These are phyloP conservation scores for Phallus indusiatus DNA, from an alignment of 768 basidiomycete species.

Conservation along the genomic window DNA sequence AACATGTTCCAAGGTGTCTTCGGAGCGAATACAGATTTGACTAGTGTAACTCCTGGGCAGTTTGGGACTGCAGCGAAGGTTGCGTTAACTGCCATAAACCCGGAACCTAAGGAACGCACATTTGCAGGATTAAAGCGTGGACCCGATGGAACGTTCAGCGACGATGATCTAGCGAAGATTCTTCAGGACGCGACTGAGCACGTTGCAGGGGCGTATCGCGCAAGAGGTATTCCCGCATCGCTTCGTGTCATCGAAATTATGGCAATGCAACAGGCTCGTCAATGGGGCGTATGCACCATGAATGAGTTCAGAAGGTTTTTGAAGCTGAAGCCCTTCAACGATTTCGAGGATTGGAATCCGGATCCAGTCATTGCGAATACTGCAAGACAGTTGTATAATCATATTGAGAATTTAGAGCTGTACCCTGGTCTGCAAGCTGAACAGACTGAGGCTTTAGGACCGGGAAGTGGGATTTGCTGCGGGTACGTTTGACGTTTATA, in stretches of 20 bases:
- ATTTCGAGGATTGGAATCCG: constrained; percentile 48
- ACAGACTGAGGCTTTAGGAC: constrained; percentile 16
- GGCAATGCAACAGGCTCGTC: constrained; percentile 43
- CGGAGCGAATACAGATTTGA: constrained; percentile 15
- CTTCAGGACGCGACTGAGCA: constrained; percentile 36
- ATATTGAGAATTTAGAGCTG: constrained; percentile 31
- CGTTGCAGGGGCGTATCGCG: constrained; percentile 38
- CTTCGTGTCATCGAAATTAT: constrained; percentile 46
- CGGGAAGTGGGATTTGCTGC: constrained; percentile 23
- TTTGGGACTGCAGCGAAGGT: constrained; percentile 1
- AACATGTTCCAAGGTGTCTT: constrained; percentile 17
- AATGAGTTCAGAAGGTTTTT: constrained; percentile 47
- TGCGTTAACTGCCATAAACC: not conserved
- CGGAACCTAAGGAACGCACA: constrained; percentile 19
- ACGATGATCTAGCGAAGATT: constrained; percentile 29
- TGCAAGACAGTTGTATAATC: constrained; percentile 25
- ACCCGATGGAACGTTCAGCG: constrained; percentile 12
- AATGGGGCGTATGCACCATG: constrained; percentile 48
- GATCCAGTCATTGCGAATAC: constrained; percentile 32
- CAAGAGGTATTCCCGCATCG: constrained; percentile 36
- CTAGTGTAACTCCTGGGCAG: constrained; percentile 8
- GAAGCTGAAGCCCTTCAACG: constrained; percentile 34
- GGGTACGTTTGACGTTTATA: constrained; percentile 7
- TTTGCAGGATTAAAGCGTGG: constrained; percentile 23
- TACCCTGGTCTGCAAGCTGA: constrained; percentile 21